Evolutionary conservation across 768 basidiomycete species (phyloP).

Genomic region (Leucocoprinus leucothites): DNA sequence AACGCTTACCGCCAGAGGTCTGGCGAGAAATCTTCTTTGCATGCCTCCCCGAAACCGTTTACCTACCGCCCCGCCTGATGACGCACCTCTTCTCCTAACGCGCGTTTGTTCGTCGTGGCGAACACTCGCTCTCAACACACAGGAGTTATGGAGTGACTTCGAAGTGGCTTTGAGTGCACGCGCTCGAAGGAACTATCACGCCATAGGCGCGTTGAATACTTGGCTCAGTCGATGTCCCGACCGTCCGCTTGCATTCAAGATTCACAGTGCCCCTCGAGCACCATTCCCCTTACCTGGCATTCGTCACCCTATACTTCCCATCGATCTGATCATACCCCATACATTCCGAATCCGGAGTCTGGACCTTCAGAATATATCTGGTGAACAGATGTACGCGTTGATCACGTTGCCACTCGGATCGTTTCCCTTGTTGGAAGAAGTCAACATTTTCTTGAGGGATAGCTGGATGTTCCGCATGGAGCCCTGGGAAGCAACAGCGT

Average conservation of each 20-base stretch:
- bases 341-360: conserved; percentile 1
- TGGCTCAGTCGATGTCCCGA: conserved; percentile 14
- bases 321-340: conserved; percentile 8
- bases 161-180: conserved; percentile 1
- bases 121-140: conserved; percentile 15
- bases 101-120: conserved; percentile 20
- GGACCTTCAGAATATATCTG: conserved; percentile 9
- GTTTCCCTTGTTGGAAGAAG: conserved; percentile 5
- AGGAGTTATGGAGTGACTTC: conserved; percentile 19
- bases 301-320: conserved; percentile 6
- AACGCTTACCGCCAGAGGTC: conserved; percentile 18
- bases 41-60: conserved; percentile 9
- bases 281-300: conserved; percentile 10
- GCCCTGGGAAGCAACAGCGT: conserved; percentile 9
- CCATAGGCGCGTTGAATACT: conserved; percentile 1
- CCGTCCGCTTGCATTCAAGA: conserved; percentile 7
- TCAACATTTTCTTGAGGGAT: conserved; percentile 10
- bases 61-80: conserved; percentile 12
- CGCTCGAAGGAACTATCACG: conserved; percentile 9
- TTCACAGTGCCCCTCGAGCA: conserved; percentile 6
- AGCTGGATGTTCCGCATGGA: conserved; percentile 10
- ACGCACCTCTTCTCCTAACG: conserved; percentile 19
- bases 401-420: conserved; percentile 1
- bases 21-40: conserved; percentile 17
- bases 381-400: conserved; percentile 7